Conservation (phyloP, 2,329 filamentous ascomycete genomes). For the Pleurostoma richardsiae region DNA sequence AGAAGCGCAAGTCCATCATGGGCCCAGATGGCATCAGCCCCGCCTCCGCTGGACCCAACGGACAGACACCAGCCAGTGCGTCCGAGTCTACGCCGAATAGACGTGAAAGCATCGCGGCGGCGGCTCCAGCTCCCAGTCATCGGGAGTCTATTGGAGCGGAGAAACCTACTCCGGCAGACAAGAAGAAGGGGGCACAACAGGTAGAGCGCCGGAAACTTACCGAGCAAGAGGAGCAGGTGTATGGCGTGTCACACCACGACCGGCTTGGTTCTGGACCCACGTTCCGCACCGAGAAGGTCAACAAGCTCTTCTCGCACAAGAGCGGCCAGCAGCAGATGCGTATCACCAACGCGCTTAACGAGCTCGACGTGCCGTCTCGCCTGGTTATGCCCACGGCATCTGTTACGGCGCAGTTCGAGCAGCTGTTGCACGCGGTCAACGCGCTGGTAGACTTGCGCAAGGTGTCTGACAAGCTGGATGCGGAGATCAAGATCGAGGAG, state of each 20-base stretch:
- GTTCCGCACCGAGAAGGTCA: slow-evolving; percentile 81
- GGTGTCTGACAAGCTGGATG: slow-evolving; percentile 69
- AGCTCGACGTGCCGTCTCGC: slow-evolving; percentile 65
- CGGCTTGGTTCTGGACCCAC: slow-evolving; percentile 80
- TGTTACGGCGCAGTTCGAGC: slow-evolving; percentile 68
- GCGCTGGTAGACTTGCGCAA: slow-evolving; percentile 69
- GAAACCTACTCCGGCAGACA: slow-evolving; percentile 30
- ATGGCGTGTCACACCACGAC: slow-evolving; percentile 82
- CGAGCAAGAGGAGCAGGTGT: slow-evolving; percentile 70
- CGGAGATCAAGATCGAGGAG: slow-evolving; percentile 59
- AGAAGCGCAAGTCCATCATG: slow-evolving; percentile 75
- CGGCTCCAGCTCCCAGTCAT: slow-evolving; percentile 25
- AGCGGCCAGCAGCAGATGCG: slow-evolving; percentile 70
- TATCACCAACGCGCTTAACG: slow-evolving; percentile 66
- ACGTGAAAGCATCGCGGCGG: slow-evolving; percentile 48
- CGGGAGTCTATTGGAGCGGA: slow-evolving; percentile 39
- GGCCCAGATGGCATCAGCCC: slow-evolving; percentile 51
- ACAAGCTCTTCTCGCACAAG: slow-evolving; percentile 74
- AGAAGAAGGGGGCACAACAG: slow-evolving; percentile 46
- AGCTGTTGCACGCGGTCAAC: slow-evolving; percentile 62
- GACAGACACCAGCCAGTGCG: slow-evolving; percentile 27
- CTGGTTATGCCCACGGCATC: slow-evolving; percentile 70
- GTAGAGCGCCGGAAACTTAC: slow-evolving; percentile 66
- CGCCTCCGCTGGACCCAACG: slow-evolving; percentile 23
- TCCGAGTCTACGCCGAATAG: slow-evolving; percentile 34